Conservation (phyloP, 164 flowering plant genomes). For the Umbellularia californica region DNA sequence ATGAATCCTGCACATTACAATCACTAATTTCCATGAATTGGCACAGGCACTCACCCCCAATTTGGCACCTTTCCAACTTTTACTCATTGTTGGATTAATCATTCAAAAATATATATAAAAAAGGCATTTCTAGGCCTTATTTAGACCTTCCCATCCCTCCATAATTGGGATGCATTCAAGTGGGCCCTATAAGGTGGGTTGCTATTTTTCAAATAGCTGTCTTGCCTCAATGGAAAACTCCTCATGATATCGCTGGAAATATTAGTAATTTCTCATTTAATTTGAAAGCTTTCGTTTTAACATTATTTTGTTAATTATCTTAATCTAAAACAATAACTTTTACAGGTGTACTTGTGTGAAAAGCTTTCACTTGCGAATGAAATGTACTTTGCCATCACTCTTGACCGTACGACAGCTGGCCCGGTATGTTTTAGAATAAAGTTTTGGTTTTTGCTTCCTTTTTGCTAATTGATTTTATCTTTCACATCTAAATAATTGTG, state of each 20-base stretch:
- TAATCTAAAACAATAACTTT: neutral
- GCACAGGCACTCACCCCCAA: too few relatives aligned
- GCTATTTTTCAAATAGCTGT: too few relatives aligned
- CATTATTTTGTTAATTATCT: neutral
- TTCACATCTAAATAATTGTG: neutral
- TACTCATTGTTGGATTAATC: too few relatives aligned
- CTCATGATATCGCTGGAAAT: neutral
- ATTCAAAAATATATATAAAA: too few relatives aligned
- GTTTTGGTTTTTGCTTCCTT: neutral
- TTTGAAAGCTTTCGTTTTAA: neutral
- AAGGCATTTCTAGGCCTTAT: too few relatives aligned
- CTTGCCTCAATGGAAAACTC: neutral
- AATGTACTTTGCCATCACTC: constrained; percentile 97
- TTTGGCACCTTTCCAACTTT: too few relatives aligned
- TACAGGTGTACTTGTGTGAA: constrained; percentile 60
- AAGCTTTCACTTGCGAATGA: constrained; percentile 89
- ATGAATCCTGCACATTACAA: too few relatives aligned
- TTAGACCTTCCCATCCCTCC: too few relatives aligned
- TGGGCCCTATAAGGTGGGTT: too few relatives aligned
- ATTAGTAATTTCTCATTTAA: neutral
- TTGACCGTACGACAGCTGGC: constrained; percentile 91
- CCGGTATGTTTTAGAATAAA: constrained; percentile 18
- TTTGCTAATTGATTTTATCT: neutral
- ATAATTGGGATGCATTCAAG: too few relatives aligned
- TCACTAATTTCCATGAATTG: too few relatives aligned